Conservation (phyloP, 2,329 filamentous ascomycete species). For the Fusarium xyrophilum region DNA sequence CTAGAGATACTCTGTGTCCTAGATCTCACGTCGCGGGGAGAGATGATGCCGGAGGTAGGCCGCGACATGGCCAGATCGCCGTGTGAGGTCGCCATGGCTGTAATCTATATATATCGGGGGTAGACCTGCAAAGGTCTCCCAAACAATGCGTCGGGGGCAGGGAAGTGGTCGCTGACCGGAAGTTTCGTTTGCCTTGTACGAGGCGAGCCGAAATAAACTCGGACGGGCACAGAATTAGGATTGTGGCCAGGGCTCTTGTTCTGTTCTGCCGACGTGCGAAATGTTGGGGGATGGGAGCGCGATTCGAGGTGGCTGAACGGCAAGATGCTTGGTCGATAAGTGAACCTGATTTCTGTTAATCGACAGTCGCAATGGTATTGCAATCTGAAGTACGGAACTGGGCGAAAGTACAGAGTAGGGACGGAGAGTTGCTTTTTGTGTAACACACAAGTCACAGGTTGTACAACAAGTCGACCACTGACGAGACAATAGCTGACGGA, state of each 20-base stretch:
- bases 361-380: constrained; percentile 19
- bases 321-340: constrained; percentile 15
- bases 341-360: constrained; percentile 39
- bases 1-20: constrained; percentile 72
- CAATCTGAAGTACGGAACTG: constrained; percentile 25
- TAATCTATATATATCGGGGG: constrained; percentile 35
- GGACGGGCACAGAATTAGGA: constrained; percentile 30
- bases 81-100: constrained; percentile 41
- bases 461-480: constrained; percentile 28
- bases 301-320: constrained; percentile 28
- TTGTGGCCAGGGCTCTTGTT: constrained; percentile 17
- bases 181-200: constrained; percentile 30
- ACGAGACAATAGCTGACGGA: constrained; percentile 24
- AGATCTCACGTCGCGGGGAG: constrained; percentile 51
- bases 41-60: constrained; percentile 46
- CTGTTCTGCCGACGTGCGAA: constrained; percentile 20
- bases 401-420: constrained; percentile 29
- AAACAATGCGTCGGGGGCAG: constrained; percentile 20
- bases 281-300: constrained; percentile 11
- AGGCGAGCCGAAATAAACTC: constrained; percentile 27
- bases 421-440: constrained; percentile 37
- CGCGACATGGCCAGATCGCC: constrained; percentile 43
- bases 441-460: constrained; percentile 33
- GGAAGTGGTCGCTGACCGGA: constrained; percentile 23
- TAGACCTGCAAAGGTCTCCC: constrained; percentile 36